Conservation (phyloP, 129 eudicot genomes). For the Cynara cardunculus region DNA sequence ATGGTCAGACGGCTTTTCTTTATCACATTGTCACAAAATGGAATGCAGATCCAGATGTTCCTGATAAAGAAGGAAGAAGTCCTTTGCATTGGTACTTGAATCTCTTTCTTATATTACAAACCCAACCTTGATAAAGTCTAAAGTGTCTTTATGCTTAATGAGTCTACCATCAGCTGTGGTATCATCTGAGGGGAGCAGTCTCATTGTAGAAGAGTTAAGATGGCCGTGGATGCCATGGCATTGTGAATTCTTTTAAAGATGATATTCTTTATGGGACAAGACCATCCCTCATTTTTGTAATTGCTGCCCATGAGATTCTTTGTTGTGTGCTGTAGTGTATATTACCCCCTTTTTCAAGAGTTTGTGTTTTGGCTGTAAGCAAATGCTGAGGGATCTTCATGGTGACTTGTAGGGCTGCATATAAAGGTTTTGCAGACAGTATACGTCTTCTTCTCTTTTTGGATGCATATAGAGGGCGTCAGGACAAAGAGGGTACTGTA, state of each 20-base stretch:
- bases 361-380: not conserved
- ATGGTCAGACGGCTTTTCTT: conserved; percentile 94
- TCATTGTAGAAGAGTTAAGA: not conserved
- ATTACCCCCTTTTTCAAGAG: not conserved
- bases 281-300: not conserved
- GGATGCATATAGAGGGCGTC: conserved; percentile 94
- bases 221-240: not conserved
- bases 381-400: conserved; percentile 14
- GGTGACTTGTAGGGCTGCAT: conserved; percentile 81
- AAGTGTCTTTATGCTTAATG: conserved; percentile 1
- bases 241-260: not conserved
- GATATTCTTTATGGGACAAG: not conserved
- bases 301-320: not conserved
- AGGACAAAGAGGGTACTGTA: conserved; percentile 88
- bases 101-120: not conserved
- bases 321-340: not conserved
- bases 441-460: conserved; percentile 93
- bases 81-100: conserved; percentile 94
- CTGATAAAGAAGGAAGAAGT: conserved; percentile 93
- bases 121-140: not conserved
- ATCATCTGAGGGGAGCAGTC: not conserved
- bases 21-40: conserved; percentile 91
- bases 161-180: not conserved
- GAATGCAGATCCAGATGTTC: conserved; percentile 97
- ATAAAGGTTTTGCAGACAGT: conserved; percentile 98